A percentile compares a stretch with the other conserved stretches of the same genome.
These are phyloP conservation scores for Micractinium sp. DNA, from an alignment of 139 green algal genomes.

Conservation along the genomic window DNA sequence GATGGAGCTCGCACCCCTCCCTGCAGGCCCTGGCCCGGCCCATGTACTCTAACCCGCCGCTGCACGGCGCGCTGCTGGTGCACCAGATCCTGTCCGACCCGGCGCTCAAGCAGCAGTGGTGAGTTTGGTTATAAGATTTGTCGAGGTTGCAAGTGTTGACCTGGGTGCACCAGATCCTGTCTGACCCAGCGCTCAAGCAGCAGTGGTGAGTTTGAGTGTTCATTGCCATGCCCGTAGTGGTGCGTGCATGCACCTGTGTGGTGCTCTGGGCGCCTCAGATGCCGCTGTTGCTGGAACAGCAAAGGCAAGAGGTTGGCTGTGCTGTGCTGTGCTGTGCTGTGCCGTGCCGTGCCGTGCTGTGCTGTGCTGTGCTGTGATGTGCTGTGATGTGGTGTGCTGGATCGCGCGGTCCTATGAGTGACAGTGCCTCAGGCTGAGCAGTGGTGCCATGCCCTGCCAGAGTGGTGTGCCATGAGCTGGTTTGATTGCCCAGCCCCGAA, in stretches of 20 bases:
- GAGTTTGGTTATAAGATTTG: not conserved
- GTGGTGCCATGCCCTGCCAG: no score
- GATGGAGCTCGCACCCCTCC: not conserved
- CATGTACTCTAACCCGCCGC: constrained; percentile 86
- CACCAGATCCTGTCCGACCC: constrained; percentile 71
- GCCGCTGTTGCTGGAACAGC: no score
- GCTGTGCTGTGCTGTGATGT: no score
- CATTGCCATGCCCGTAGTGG: not conserved
- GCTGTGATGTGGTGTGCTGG: no score
- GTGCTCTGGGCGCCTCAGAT: no score
- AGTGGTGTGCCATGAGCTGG: not conserved
- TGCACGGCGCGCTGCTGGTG: constrained; percentile 82
- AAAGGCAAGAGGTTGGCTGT: not conserved
- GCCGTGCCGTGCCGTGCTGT: no score
- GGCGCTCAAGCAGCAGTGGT: constrained; percentile 86
- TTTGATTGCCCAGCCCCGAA: not conserved
- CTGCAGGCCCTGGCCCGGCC: constrained; percentile 62
- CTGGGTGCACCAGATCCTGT: constrained; percentile 78
- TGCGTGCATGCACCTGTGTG: no score
- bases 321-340: not conserved
- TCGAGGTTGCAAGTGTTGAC: no score
- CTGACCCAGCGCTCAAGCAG: constrained; percentile 73
- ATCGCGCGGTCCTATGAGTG: no score
- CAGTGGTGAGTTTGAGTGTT: constrained; percentile 79
- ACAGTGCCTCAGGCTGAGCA: no score